phyloP scores from a whole-genome alignment of 164 flowering plant genomes.

The Kingdonia uniflora region DNA sequence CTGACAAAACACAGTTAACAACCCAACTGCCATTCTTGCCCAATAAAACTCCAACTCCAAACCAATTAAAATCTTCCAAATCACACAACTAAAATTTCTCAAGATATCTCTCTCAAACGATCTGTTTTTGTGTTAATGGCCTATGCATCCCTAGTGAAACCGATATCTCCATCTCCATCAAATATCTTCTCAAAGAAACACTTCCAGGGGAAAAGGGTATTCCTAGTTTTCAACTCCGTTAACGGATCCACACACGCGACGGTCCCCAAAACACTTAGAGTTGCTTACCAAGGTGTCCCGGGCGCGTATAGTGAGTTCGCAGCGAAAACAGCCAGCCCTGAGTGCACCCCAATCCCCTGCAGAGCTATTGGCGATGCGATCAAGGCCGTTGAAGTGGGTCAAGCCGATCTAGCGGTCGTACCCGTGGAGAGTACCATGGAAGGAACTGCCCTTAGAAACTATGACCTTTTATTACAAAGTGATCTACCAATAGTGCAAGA shows the following conservation, averaged over 20 bases:
- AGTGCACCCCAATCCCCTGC: conserved; percentile 16
- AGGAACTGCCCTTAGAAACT: conserved; percentile 20
- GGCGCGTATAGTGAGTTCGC: conserved; percentile 28
- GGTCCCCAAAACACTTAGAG: conserved; percentile 4
- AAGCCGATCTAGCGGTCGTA: conserved; percentile 16
- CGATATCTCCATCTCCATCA: background rate
- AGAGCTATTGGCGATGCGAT: conserved; percentile 12
- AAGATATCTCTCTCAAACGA: too few species aligned
- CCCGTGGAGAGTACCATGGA: conserved; percentile 24
- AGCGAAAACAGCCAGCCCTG: conserved; percentile 17
- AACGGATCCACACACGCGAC: background rate
- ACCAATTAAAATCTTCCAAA: too few species aligned
- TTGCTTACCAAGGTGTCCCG: conserved; percentile 25
- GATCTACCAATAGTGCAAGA: conserved; percentile 18
- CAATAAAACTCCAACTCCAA: too few species aligned
- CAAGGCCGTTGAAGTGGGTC: conserved; percentile 13
- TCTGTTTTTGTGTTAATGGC: too few species aligned
- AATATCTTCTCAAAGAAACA: background rate
- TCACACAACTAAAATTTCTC: too few species aligned
- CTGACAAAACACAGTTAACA: too few species aligned
- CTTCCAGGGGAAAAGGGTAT: background rate
- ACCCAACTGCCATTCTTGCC: too few species aligned
- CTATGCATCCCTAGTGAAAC: too few species aligned
- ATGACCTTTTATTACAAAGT: conserved; percentile 14
- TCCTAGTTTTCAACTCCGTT: conserved; percentile 1